Evolutionary conservation across 2,329 filamentous ascomycete species (phyloP).

Genomic region (Hirsutella thompsonii): DNA sequence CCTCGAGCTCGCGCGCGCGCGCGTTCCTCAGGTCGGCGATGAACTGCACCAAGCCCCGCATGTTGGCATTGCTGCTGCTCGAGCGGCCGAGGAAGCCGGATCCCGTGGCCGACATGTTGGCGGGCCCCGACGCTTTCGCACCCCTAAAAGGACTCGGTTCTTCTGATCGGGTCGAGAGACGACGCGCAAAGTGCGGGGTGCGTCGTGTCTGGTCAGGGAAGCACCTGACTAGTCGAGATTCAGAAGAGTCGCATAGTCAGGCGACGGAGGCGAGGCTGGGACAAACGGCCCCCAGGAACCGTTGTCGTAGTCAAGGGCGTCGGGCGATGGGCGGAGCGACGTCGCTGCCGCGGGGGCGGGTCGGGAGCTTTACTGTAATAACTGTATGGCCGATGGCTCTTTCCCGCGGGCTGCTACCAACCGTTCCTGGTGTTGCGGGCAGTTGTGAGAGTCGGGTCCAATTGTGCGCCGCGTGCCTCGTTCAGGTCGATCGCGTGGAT

Average conservation of each 20-base stretch:
- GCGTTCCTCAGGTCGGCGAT: slow-evolving; percentile 95
- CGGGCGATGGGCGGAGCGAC: neutral
- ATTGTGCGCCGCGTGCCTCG: no score
- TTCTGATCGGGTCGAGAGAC: neutral
- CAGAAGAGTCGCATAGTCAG: slow-evolving; percentile 19
- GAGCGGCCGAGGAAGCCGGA: slow-evolving; percentile 54
- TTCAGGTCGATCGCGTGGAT: neutral
- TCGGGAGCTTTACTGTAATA: no score
- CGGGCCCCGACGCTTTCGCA: slow-evolving; percentile 5
- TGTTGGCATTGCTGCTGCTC: slow-evolving; percentile 51
- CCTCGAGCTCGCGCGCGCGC: slow-evolving; percentile 85
- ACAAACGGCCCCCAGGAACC: slow-evolving; percentile 14
- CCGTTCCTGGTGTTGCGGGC: no score
- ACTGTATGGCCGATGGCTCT: no score
- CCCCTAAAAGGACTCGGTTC: slow-evolving; percentile 2
- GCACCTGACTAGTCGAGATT: slow-evolving; percentile 11
- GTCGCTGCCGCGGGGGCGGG: neutral
- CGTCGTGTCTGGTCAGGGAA: neutral
- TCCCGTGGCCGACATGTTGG: slow-evolving; percentile 41
- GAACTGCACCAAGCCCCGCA: slow-evolving; percentile 88
- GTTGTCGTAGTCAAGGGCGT: neutral
- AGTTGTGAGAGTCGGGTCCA: no score
- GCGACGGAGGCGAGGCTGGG: slow-evolving; percentile 10
- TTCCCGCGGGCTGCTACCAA: no score
- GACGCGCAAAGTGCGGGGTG: neutral